Conservation (phyloP, 108 stramenopile genomes). For the Chaetoceros tenuissimus region DNA sequence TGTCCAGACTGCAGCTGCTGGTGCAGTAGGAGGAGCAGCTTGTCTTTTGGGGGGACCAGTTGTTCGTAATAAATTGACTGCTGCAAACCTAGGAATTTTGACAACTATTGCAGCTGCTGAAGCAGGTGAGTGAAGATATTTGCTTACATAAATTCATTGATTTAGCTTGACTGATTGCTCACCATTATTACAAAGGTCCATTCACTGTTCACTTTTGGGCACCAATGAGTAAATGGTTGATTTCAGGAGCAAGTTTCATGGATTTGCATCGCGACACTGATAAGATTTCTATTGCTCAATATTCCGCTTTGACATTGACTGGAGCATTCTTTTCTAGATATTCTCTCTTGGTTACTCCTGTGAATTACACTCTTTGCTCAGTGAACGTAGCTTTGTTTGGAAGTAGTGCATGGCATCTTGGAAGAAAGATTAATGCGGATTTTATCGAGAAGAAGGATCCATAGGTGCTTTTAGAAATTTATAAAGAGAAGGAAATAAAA, state of each 20-base stretch:
- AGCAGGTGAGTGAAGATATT: constrained; percentile 36
- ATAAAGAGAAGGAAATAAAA: no score
- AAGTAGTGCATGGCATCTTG: constrained; percentile 77
- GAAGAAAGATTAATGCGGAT: constrained; percentile 80
- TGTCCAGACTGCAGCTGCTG: constrained; percentile 45
- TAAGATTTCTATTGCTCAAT: constrained; percentile 76
- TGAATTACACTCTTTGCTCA: constrained; percentile 74
- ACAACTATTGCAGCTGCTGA: constrained; percentile 61
- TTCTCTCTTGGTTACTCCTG: constrained; percentile 65
- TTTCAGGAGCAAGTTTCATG: constrained; percentile 72
- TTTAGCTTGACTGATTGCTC: no score
- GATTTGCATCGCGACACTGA: constrained; percentile 81
- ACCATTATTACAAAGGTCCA: constrained; percentile 21
- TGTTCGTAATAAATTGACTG: constrained; percentile 30
- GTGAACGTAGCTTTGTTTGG: constrained; percentile 78
- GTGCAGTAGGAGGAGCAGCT: constrained; percentile 48
- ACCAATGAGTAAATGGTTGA: constrained; percentile 86
- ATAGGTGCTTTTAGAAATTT: no score
- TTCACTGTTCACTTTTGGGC: constrained; percentile 67
- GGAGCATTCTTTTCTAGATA: constrained; percentile 84
- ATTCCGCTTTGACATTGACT: constrained; percentile 71
- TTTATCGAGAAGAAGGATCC: no score
- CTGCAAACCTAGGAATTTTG: constrained; percentile 50
- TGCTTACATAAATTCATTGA: no score
- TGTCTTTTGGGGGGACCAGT: constrained; percentile 50